Percentiles rank a stretch among this genome's conserved stretches.
These are phyloP conservation scores for Monascus ruber DNA, from an alignment of 2,329 filamentous ascomycete species.

Conservation along the genomic window DNA sequence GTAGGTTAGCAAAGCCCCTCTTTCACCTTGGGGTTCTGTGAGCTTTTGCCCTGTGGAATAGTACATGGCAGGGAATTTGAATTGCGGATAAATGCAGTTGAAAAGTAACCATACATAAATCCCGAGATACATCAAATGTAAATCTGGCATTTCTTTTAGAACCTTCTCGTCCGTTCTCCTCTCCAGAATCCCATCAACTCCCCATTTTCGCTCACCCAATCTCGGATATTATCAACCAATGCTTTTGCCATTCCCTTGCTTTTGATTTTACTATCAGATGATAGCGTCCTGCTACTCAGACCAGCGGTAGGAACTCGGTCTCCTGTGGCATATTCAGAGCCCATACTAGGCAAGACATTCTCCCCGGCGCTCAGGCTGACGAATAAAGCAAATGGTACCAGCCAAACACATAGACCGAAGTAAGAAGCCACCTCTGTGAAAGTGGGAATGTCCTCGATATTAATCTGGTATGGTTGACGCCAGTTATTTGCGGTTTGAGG, in stretches of 20 bases:
- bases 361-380: constrained; percentile 89
- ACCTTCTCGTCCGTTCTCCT: constrained; percentile 43
- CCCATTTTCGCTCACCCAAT: constrained; percentile 52
- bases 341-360: constrained; percentile 88
- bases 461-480: constrained; percentile 32
- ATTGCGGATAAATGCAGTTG: neutral
- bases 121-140: neutral
- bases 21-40: too few species aligned
- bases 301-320: constrained; percentile 20
- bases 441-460: constrained; percentile 48
- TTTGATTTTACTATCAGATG: constrained; percentile 30
- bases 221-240: constrained; percentile 46
- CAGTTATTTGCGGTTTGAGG: constrained; percentile 27
- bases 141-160: constrained; percentile 14
- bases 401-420: constrained; percentile 93
- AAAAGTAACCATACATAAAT: neutral
- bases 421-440: constrained; percentile 95
- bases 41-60: too few species aligned
- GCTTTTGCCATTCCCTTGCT: constrained; percentile 54
- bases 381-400: constrained; percentile 90
- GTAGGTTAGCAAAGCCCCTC: too few species aligned
- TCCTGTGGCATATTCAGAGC: constrained; percentile 58
- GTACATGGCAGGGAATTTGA: too few species aligned
- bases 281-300: constrained; percentile 13
- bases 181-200: constrained; percentile 53